A percentile compares a stretch with the other conserved stretches of the same genome.
Conservation (phyloP, 495 filamentous ascomycete genomes). For the Lasiosphaeria miniovina region DNA sequence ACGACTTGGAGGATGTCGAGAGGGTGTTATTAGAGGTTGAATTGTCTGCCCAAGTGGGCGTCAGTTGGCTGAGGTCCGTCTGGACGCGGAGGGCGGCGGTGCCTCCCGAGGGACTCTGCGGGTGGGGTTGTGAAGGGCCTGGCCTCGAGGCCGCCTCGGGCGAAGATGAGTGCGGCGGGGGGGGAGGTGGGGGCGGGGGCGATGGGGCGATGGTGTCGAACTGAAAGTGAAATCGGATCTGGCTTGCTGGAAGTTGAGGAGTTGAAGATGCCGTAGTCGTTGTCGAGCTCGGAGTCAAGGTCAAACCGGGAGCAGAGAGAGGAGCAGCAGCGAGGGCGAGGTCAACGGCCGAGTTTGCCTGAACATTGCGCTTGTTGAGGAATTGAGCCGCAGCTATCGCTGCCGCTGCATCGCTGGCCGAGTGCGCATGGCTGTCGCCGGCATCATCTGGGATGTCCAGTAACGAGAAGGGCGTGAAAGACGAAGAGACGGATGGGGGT, state of each 20-base stretch:
- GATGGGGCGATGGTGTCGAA: conserved; percentile 35
- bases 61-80: conserved; percentile 32
- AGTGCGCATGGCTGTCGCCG: conserved; percentile 16
- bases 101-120: conserved; percentile 20
- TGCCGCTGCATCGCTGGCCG: conserved; percentile 17
- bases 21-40: conserved; percentile 10
- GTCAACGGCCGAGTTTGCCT: conserved; percentile 15
- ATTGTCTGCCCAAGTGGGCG: conserved; percentile 26
- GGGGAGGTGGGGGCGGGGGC: conserved; percentile 12
- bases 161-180: conserved; percentile 10
- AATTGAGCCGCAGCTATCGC: conserved; percentile 22
- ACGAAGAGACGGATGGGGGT: conserved; percentile 3
- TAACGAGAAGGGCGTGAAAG: conserved; percentile 6
- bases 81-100: conserved; percentile 28
- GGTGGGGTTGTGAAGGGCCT: conserved; percentile 11
- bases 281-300: conserved; percentile 12
- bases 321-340: not conserved
- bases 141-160: conserved; percentile 14
- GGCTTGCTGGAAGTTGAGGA: conserved; percentile 16
- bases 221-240: conserved; percentile 33
- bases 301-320: not conserved
- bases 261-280: conserved; percentile 10
- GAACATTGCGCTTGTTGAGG: conserved; percentile 21
- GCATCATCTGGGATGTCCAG: conserved; percentile 14
- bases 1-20: conserved; percentile 25